Conservation (phyloP, 345 rosid genomes). For the Cardamine chenopodiifolia region DNA sequence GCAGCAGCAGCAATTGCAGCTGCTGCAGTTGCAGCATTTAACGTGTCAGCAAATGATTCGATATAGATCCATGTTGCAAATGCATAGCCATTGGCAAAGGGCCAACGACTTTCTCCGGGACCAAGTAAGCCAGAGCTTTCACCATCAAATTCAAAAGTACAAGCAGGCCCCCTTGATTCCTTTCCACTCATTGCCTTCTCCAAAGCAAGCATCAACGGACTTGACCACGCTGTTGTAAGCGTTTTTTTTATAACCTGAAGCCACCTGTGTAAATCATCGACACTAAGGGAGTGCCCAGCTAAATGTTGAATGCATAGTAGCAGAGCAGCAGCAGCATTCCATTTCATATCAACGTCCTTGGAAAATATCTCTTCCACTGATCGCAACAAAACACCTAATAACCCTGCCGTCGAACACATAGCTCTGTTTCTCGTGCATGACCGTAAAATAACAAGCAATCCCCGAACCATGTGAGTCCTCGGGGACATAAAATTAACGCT, state of each 20-base stretch:
- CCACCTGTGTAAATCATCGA: constrained; percentile 80
- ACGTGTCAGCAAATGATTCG: constrained; percentile 99
- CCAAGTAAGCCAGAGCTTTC: constrained; percentile 99
- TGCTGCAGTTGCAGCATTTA: constrained; percentile 95
- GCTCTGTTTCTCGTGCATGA: constrained; percentile 99
- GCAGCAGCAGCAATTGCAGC: constrained; percentile 99
- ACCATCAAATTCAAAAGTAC: constrained; percentile 97
- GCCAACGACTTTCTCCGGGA: constrained; percentile 99
- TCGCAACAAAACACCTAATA: constrained; percentile 80
- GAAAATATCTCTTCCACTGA: constrained; percentile 80
- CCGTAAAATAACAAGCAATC: constrained; percentile 86
- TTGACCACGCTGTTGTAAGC: constrained; percentile 69
- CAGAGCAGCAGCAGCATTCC: constrained; percentile 81
- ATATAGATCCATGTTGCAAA: constrained; percentile 98
- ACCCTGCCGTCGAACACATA: constrained; percentile 95
- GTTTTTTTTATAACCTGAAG: constrained; percentile 68
- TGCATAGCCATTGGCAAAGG: constrained; percentile 89
- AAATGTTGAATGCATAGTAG: constrained; percentile 84
- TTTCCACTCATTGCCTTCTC: constrained; percentile 93
- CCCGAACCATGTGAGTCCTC: constrained; percentile 89
- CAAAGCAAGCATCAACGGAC: constrained; percentile 69
- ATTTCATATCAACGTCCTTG: constrained; percentile 63
- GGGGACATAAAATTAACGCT: constrained; percentile 76
- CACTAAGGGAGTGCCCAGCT: constrained; percentile 91
- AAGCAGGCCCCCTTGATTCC: constrained; percentile 93